These are phyloP conservation scores for Nannochloropsis granulata DNA, from an alignment of 108 stramenopile genomes.

Conservation along the genomic window DNA sequence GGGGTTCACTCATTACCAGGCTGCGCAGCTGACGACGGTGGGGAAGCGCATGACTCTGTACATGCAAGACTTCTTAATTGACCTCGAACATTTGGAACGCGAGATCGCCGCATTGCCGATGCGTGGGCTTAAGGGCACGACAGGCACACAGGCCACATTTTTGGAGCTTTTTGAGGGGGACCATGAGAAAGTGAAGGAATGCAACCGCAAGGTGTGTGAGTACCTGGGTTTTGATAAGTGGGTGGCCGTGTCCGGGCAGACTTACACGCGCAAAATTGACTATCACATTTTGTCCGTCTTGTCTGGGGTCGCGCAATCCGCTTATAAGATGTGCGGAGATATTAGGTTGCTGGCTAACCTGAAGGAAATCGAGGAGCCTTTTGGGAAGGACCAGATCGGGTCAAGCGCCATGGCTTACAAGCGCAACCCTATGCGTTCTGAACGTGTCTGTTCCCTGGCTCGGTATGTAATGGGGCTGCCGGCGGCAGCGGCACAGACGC, in stretches of 20 bases:
- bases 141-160: conserved; percentile 94
- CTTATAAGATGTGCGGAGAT: conserved; percentile 97
- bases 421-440: conserved; percentile 90
- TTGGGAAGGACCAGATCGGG: conserved; percentile 86
- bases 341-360: conserved; percentile 89
- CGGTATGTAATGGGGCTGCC: conserved; percentile 88
- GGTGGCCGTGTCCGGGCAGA: conserved; percentile 87
- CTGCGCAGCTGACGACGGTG: conserved; percentile 91
- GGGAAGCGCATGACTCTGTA: conserved; percentile 88
- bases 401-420: conserved; percentile 96
- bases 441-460: conserved; percentile 79
- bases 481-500: conserved; percentile 74
- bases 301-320: conserved; percentile 81
- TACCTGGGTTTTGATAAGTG: conserved; percentile 81
- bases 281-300: conserved; percentile 66
- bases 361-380: conserved; percentile 90
- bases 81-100: conserved; percentile 55
- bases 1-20: conserved; percentile 96
- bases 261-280: conserved; percentile 97
- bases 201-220: conserved; percentile 60
- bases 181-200: conserved; percentile 75
- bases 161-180: conserved; percentile 96
- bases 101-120: conserved; percentile 82
- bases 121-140: conserved; percentile 97
- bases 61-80: conserved; percentile 88